Base-by-base conservation (phyloP, 768 basidiomycete genomes). In the Epithele typhae region DNA sequence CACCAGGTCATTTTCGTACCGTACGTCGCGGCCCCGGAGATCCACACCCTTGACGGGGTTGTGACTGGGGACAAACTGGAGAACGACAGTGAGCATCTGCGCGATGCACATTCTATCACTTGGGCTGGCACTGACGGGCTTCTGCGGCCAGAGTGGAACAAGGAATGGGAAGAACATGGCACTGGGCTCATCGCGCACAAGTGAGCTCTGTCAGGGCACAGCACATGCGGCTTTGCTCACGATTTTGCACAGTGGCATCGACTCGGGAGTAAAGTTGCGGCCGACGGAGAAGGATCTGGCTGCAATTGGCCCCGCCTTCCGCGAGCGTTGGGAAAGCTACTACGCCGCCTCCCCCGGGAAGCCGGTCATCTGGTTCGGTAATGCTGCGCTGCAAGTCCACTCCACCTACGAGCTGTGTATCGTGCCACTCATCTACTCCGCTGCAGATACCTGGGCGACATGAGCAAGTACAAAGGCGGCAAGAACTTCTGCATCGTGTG, bases 251-350 rank as follows among this genome's bases (percentile, higher is more conserved):
- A 82, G 79, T 52, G 77, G 67, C 2, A 53, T 76, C 24, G 78
- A 84, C 51, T 72, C 73, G 23, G 81, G 77, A 4, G 69, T 79
- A 50, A 82, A 80, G 54, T 55, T 81, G 12, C 69, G 83, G 21
- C 82, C 82, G 3, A 71, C 61, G 14, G 53, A 54, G 3, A 64
- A 68, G 5, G 82, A 84, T 34, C 65, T 81, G 19, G 64, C 71
- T 39, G 67, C 67, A n/a, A 62, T 84, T 27, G 70, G 71, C 0
- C 68, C 75, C 7, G 68, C 59, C 5, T 84, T 83, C 54, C 57
- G 67, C 22, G 39, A 64, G 19, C 63, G 70, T 34, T 82, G 81
- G 82, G 61, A 71, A 6, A 58, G 62, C 11, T 77, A 74, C 58
- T 83, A 77, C 34, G 72, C 62, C 21, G 62, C 67, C 22, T 69